phyloP scores from a whole-genome alignment of 257 asterid genomes.

The Leptodermis oblonga region DNA sequence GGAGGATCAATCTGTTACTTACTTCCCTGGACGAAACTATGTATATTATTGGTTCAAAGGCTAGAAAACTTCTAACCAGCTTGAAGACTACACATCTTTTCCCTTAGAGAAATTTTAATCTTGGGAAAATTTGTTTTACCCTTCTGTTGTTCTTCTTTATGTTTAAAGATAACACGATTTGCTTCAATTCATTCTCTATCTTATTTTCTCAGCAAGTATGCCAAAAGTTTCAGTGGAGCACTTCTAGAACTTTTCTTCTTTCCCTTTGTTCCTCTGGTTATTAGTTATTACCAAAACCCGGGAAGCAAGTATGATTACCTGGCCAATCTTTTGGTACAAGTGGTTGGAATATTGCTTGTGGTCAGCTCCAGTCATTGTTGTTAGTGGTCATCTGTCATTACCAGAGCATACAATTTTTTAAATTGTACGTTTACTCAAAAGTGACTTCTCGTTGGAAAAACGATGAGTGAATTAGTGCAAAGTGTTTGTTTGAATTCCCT shows the following conservation, averaged over 20 bases:
- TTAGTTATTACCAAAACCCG: background rate
- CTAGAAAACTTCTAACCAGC: background rate
- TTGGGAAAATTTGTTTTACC: background rate
- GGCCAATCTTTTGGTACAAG: background rate
- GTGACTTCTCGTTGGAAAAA: background rate
- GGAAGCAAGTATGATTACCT: background rate
- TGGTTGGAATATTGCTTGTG: background rate
- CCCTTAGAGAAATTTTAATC: background rate
- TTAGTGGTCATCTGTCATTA: background rate
- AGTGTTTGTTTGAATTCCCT: background rate
- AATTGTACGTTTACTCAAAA: background rate
- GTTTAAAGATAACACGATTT: background rate
- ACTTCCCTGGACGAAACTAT: background rate
- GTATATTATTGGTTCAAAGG: background rate
- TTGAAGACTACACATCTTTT: background rate
- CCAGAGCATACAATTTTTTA: background rate
- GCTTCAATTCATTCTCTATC: background rate
- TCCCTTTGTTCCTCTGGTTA: background rate
- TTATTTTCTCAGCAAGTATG: background rate
- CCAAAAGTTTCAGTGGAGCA: slow-evolving; percentile 6
- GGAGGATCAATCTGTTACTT: background rate
- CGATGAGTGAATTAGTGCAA: slow-evolving; percentile 8
- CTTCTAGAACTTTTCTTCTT: background rate
- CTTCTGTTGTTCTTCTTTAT: background rate
- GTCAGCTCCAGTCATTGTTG: background rate